Base-by-base conservation (phyloP, 805 yeast genomes). In the Wickerhamomyces tratensis region DNA sequence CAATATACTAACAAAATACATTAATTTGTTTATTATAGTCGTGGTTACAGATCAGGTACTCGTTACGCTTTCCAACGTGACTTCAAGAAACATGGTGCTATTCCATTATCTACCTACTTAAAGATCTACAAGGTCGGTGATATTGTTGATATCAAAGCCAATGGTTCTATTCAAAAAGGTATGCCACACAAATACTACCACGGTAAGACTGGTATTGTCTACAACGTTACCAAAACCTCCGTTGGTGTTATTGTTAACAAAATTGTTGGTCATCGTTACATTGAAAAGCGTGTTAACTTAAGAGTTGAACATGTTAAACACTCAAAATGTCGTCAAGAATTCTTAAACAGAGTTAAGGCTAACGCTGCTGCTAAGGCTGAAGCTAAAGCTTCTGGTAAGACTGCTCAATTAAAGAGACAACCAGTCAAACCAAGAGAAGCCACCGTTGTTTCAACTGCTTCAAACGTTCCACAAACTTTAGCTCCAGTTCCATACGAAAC, bases 171-270 rank as follows among this genome's bases (percentile, higher is more conserved):
- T 80, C 98, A 93, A 72, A 89, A 91, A 84, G 97, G 98, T 86
- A 87, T 93, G 96, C 98, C 98, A 72, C 96, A 87, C 88, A 93
- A 93, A 80, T 89, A 79, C 85, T 93, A 93, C 96, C 97, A 93
- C 82, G 98, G 98, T 76, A 93, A 89, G 83, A 93, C 98, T 58
- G 98, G 98, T 83, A 86, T 93, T 62, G 81, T 93, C 57, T 93
- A 81, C 95, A 93, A 93, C 82, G 94, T 93, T 60, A 91, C 98
- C 84, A 93, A 86, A 82, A 75, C 95, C 53, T 77, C 98, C 55
- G 98, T 93, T 57, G 98, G 98, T 84, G 93, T 93, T 62, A 86
- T 93, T 66, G 72, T 93, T 70, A 85, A 93, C 94, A 93, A 93
- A 85, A 81, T 89, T 71, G 98, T 93, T 64, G 97, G 98, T 73